These are phyloP conservation scores for Neophaeococcomyces mojaviensis DNA, from an alignment of 2,329 filamentous ascomycete genomes.

Conservation along the genomic window DNA sequence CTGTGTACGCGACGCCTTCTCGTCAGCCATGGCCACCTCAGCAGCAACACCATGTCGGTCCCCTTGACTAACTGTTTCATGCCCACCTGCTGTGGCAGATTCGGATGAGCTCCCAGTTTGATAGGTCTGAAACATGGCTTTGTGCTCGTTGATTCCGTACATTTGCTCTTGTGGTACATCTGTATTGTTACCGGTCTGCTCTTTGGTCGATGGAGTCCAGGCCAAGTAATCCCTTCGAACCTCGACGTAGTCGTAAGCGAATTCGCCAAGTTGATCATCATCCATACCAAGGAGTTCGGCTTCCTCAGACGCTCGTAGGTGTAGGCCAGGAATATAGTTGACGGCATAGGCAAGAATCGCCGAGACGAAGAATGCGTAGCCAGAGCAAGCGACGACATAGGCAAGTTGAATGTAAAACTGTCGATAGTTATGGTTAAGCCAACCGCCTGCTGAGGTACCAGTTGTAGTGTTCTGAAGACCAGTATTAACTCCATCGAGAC, in stretches of 20 bases:
- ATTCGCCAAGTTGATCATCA: constrained; percentile 45
- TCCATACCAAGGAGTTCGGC: constrained; percentile 61
- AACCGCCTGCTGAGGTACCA: too few species aligned
- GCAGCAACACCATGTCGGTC: constrained; percentile 20
- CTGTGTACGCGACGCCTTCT: too few species aligned
- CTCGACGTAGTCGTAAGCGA: constrained; percentile 47
- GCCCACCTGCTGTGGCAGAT: constrained; percentile 1
- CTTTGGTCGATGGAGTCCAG: constrained; percentile 40
- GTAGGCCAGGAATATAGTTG: constrained; percentile 63
- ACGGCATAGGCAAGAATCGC: constrained; percentile 63
- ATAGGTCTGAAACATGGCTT: constrained; percentile 53
- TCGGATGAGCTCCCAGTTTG: constrained; percentile 6
- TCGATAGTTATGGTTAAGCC: constrained; percentile 63
- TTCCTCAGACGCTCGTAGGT: constrained; percentile 58
- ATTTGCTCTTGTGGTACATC: constrained; percentile 53
- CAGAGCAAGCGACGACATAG: constrained; percentile 57
- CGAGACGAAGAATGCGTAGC: constrained; percentile 60
- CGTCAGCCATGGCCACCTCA: too few species aligned
- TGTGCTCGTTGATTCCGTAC: constrained; percentile 54
- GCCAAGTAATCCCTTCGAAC: constrained; percentile 45
- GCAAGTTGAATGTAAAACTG: constrained; percentile 66
- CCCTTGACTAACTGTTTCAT: constrained; percentile 10
- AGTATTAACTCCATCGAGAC: constrained; percentile 60
- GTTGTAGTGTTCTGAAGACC: constrained; percentile 31
- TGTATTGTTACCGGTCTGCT: constrained; percentile 32